Conservation (phyloP, 1,139 yeast genomes). For the Hyphopichia khmerensis region DNA sequence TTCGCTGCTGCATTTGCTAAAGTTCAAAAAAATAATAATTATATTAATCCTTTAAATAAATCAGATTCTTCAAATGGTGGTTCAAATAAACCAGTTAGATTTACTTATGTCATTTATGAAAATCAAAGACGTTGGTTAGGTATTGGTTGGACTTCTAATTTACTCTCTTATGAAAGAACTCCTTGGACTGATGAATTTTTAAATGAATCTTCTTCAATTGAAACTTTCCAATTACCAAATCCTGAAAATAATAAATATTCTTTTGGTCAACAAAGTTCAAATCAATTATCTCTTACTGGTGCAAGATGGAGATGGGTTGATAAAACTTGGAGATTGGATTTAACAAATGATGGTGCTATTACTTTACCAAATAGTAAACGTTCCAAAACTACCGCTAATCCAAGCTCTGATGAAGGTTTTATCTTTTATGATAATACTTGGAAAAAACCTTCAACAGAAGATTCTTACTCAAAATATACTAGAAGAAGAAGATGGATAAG, state of each 20-base stretch:
- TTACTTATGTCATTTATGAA: constrained; percentile 91
- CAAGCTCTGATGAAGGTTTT: constrained; percentile 79
- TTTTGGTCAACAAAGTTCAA: constrained; percentile 21
- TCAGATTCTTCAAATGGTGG: constrained; percentile 12
- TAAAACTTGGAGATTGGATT: constrained; percentile 84
- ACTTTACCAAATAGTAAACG: constrained; percentile 65
- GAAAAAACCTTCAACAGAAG: constrained; percentile 89
- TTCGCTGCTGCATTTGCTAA: constrained; percentile 61
- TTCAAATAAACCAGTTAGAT: constrained; percentile 63
- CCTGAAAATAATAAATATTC: constrained; percentile 38
- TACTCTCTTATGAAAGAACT: constrained; percentile 87
- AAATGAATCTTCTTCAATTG: constrained; percentile 80
- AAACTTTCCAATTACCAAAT: constrained; percentile 76
- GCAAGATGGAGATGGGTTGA: constrained; percentile 96
- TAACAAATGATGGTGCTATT: constrained; percentile 84
- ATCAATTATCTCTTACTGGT: constrained; percentile 39
- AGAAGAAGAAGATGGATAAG: constrained; percentile 95
- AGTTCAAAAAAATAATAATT: constrained; percentile 49
- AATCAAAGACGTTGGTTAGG: constrained; percentile 98
- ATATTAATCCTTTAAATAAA: constrained; percentile 17
- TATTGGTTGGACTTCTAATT: constrained; percentile 94
- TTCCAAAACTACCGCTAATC: constrained; percentile 71
- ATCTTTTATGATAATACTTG: constrained; percentile 90
- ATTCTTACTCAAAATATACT: constrained; percentile 85
- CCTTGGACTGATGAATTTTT: constrained; percentile 97